These are phyloP conservation scores for Syncephalastrum contaminatum DNA, from an alignment of 371 early-diverging fungal genomes.

Conservation along the genomic window DNA sequence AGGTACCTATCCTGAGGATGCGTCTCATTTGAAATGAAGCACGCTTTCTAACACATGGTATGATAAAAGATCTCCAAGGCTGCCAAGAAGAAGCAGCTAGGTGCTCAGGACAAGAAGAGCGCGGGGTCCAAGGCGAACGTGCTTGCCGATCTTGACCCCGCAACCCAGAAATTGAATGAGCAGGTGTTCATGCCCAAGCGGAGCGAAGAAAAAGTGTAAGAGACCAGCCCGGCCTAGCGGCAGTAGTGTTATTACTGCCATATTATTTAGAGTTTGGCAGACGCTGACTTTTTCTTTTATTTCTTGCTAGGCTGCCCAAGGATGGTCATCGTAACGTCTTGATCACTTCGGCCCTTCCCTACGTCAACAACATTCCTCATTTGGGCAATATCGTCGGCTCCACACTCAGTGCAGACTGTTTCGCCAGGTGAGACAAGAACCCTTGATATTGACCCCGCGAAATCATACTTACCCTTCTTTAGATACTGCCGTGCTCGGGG, in stretches of 20 bases:
- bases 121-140: slow-evolving; percentile 20
- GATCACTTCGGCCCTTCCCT: slow-evolving; percentile 98
- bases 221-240: neutral
- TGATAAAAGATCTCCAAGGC: slow-evolving; percentile 27
- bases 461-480: neutral
- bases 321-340: slow-evolving; percentile 82
- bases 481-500: slow-evolving; percentile 91
- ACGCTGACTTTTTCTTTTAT: neutral
- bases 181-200: slow-evolving; percentile 14
- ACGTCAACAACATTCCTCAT: slow-evolving; percentile 99
- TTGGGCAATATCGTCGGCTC: slow-evolving; percentile 99
- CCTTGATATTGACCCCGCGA: too few species aligned
- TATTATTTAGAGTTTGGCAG: neutral
- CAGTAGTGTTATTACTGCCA: neutral
- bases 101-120: slow-evolving; percentile 24
- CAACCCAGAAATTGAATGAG: slow-evolving; percentile 38
- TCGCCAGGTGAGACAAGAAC: slow-evolving; percentile 64
- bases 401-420: slow-evolving; percentile 98
- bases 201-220: slow-evolving; percentile 10
- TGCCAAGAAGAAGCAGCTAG: slow-evolving; percentile 31
- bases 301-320: slow-evolving; percentile 55
- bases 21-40: neutral
- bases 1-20: slow-evolving; percentile 19
- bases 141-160: slow-evolving; percentile 25
- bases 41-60: neutral